Evolutionary conservation across 331 rosid genomes (phyloP), one percentile per base, ranked within the genome.

Genomic region (Rhamnella rubrinervis): DNA sequence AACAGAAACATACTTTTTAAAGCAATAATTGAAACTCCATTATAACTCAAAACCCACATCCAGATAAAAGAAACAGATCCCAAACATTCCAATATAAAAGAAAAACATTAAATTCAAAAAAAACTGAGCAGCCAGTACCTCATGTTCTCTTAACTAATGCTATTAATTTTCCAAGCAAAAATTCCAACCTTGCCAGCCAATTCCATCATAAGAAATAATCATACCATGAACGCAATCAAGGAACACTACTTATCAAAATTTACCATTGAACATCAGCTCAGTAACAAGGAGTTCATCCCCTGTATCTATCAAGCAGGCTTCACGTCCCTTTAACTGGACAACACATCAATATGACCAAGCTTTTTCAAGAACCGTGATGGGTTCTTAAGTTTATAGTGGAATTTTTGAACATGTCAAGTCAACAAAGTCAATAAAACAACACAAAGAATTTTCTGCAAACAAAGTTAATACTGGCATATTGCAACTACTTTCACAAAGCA

Each of bases 231-330:
- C 47, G n/a, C 16, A 8, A 25, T 15, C 28, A 31, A n/a, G 70
- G 68, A 70, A 51, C 35, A 72, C 57, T 53, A 49, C 25, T 15
- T 9, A 37, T 40, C 19, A 67, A 16, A 26, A 65, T 61, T 78
- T 73, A 93, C 98, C 98, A 84, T 93, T 93, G 75, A 93, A 93
- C 98, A 93, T 93, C 75, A 91, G 83, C 74, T 93, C 98, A 9
- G 98, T 89, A 39, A 91, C 98, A 68, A 93, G 96, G 71, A 93
- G 98, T 75, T 93, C 97, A 61, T 91, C 98, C 56, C 98, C 97
- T 1, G 98, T 93, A 81, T 93, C 98, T 72, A 93, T 87, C 96
- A 93, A 83, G 87, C 98, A 93, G 69, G 98, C 98, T 44, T 96
- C 96, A 66, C 97, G 85, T 66, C 98, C 98, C 85, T 93, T 93